A percentile compares a stretch with the other conserved stretches of the same genome.
phyloP scores from a whole-genome alignment of 2,329 filamentous ascomycete species.

The Fusarium nanum region DNA sequence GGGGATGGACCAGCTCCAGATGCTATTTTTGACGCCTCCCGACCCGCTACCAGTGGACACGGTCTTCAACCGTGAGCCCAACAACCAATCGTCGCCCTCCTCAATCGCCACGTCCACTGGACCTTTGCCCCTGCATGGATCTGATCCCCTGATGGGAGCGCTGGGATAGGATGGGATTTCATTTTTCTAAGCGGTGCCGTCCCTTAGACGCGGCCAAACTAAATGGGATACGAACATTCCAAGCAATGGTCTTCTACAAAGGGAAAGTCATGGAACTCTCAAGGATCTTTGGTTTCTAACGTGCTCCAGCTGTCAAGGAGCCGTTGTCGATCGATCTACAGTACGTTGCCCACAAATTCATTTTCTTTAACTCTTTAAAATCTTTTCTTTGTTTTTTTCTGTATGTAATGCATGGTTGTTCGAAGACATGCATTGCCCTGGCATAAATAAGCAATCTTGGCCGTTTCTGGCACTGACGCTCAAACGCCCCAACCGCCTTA shows the following conservation, averaged over 20 bases:
- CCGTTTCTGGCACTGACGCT: slow-evolving; percentile 21
- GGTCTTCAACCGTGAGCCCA: slow-evolving; percentile 19
- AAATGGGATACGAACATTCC: slow-evolving; percentile 33
- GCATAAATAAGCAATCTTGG: slow-evolving; percentile 23
- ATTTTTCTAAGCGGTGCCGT: slow-evolving; percentile 5
- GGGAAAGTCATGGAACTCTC: slow-evolving; percentile 33
- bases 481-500: slow-evolving; percentile 24
- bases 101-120: slow-evolving; percentile 26
- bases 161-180: background rate
- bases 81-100: slow-evolving; percentile 25
- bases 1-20: slow-evolving; percentile 28
- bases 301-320: background rate
- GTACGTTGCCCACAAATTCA: background rate
- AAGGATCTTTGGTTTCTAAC: slow-evolving; percentile 11
- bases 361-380: background rate
- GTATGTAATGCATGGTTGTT: background rate
- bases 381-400: background rate
- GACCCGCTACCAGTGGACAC: slow-evolving; percentile 33
- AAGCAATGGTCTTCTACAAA: slow-evolving; percentile 19
- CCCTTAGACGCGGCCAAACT: background rate
- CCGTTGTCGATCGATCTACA: slow-evolving; percentile 28
- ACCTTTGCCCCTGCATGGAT: slow-evolving; percentile 34
- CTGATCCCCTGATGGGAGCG: slow-evolving; percentile 2
- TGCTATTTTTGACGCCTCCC: slow-evolving; percentile 45
- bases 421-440: slow-evolving; percentile 11